Base-by-base conservation (phyloP, 805 yeast genomes). In the Zygoascus ofunaensis region DNA sequence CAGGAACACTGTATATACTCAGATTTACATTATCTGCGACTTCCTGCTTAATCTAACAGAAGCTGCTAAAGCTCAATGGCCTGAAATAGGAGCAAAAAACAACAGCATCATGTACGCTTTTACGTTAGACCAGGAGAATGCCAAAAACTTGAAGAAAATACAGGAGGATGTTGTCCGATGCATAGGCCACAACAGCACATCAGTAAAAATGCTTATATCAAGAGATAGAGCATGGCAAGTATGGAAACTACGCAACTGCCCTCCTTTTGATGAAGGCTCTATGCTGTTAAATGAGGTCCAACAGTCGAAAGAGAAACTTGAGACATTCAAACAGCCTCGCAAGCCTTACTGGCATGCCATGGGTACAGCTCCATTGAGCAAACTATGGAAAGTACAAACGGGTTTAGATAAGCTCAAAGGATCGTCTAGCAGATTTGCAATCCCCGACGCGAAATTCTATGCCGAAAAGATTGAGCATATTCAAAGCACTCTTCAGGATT, bases 301-400 rank as follows among this genome's bases (percentile, higher is more conserved):
- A 3, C 47, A 38, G 36, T 46, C 42, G 28, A 37, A 47, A 21
- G 22, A 38, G 19, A 28, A 28, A 26, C 8, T 43, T 14, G 22
- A 38, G 20, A 28, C 22, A 23, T 7, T 43, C 12, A 39, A 48
- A 12, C 30, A 48, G 23, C 46, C 52, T 18, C 34, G 61, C 39
- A 49, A 58, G 35, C 54, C 50, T 23, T 61, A 48, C 42, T 49
- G 58, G 49, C 53, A 56, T 46, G 34, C 49, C 4, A 52, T 61
- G 62, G 65, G 65, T 2, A 56, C 63, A 2, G 55, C 63, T 7
- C 52, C 57, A 2, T 49, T 61, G 15, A 46, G 65, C 2, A 53
- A 55, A 21, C 57, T 60, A 20, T 70, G 73, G 74, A 68, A 63
- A 40, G 59, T 60, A 4, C 49, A 52, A 8, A 67, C 70, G 2